A percentile compares a stretch with the other conserved stretches of the same genome.
Conservation (phyloP, 495 filamentous ascomycete species). For the Lasiosphaeria ovina region DNA sequence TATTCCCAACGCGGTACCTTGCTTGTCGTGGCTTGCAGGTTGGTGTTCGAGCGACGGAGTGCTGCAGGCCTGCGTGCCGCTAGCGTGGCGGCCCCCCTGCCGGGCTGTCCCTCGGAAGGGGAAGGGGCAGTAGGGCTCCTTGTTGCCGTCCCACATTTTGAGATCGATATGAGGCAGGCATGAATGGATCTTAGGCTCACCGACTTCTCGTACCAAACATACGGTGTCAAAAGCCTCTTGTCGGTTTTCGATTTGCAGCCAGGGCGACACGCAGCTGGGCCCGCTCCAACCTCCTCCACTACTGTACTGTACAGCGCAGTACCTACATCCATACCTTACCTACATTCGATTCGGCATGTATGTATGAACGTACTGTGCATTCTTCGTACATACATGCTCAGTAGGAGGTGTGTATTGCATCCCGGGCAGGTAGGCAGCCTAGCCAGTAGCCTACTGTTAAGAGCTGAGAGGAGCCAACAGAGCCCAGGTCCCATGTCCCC, state of each 20-base stretch:
- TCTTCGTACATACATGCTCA: no score
- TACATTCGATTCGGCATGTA: no score
- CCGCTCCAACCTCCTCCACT: conserved; percentile 6
- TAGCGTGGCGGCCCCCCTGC: conserved; percentile 28
- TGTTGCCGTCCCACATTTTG: conserved; percentile 6
- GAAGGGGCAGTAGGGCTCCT: conserved; percentile 13
- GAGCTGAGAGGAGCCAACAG: no score
- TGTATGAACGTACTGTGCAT: no score
- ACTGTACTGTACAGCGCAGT: background rate
- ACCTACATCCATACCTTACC: background rate
- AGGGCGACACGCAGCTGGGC: conserved; percentile 17
- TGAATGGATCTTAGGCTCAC: conserved; percentile 32
- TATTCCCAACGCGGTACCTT: conserved; percentile 16
- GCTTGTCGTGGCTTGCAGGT: conserved; percentile 27
- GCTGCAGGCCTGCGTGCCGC: conserved; percentile 25
- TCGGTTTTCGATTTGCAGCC: conserved; percentile 13
- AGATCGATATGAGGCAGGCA: no score
- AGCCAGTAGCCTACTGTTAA: no score
- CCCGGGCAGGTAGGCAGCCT: no score
- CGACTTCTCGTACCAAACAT: conserved; percentile 30
- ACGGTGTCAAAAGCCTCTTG: conserved; percentile 22
- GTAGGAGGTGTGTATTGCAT: no score
- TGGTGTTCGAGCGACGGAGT: conserved; percentile 12
- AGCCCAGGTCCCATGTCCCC: no score
- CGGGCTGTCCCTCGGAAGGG: conserved; percentile 24